A percentile compares a stretch with the other conserved stretches of the same genome.
phyloP scores from a whole-genome alignment of 2,329 filamentous ascomycete genomes.

The Sclerotinia sclerotiorum region DNA sequence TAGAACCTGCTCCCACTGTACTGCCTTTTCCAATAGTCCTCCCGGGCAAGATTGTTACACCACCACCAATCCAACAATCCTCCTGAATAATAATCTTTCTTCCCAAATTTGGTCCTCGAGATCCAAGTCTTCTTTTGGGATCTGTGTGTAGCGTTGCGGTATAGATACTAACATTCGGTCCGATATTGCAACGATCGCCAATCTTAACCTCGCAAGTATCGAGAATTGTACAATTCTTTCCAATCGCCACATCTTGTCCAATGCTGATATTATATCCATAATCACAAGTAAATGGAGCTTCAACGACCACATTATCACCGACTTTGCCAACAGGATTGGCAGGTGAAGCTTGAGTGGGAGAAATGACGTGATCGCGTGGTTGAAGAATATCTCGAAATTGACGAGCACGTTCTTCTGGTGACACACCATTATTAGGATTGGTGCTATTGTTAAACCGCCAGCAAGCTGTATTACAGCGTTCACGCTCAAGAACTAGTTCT shows the following conservation, averaged over 20 bases:
- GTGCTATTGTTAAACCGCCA: conserved; percentile 85
- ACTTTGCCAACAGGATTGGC: conserved; percentile 60
- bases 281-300: conserved; percentile 87
- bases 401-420: conserved; percentile 64
- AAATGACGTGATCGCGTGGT: conserved; percentile 57
- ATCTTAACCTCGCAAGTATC: conserved; percentile 84
- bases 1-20: conserved; percentile 53
- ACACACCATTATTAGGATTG: conserved; percentile 71
- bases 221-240: conserved; percentile 78
- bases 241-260: conserved; percentile 80
- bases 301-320: conserved; percentile 75
- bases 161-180: conserved; percentile 83
- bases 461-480: conserved; percentile 76
- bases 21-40: conserved; percentile 53
- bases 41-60: conserved; percentile 60
- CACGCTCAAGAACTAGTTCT: conserved; percentile 78
- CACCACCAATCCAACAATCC: conserved; percentile 65
- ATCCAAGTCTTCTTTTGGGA: conserved; percentile 70
- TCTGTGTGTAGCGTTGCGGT: conserved; percentile 73
- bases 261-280: conserved; percentile 95
- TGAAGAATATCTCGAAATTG: conserved; percentile 72
- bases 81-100: conserved; percentile 73
- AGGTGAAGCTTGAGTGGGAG: conserved; percentile 54
- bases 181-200: conserved; percentile 73
- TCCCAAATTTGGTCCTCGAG: conserved; percentile 68